Evolutionary conservation across 768 basidiomycete species (phyloP).

Genomic region (Tylopilus rubrobrunneus): DNA sequence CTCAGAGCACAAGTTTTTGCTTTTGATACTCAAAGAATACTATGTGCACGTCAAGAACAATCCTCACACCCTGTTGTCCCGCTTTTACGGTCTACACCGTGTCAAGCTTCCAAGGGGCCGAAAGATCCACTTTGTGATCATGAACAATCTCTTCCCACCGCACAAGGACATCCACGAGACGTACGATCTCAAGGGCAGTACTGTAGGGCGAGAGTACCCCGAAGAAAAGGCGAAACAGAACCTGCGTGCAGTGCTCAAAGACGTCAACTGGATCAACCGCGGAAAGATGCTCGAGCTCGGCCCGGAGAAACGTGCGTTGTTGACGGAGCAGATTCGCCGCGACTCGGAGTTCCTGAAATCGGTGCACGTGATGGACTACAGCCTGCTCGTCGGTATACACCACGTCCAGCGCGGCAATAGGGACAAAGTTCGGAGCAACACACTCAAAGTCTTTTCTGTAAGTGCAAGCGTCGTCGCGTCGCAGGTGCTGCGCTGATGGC

Average conservation of each 20-base stretch:
- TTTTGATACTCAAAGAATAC: slow-evolving; percentile 79
- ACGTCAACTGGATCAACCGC: slow-evolving; percentile 93
- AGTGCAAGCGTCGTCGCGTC: slow-evolving; percentile 28
- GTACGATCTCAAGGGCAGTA: slow-evolving; percentile 94
- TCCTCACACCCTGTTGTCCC: slow-evolving; percentile 88
- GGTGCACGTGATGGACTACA: slow-evolving; percentile 95
- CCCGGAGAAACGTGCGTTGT: slow-evolving; percentile 87
- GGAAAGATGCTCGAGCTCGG: slow-evolving; percentile 80
- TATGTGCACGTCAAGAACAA: slow-evolving; percentile 85
- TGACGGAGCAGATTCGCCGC: slow-evolving; percentile 86
- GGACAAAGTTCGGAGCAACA: slow-evolving; percentile 88
- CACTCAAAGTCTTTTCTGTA: slow-evolving; percentile 89
- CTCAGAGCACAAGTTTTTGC: slow-evolving; percentile 89
- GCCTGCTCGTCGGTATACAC: slow-evolving; percentile 90
- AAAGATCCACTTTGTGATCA: slow-evolving; percentile 99
- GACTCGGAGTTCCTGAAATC: slow-evolving; percentile 83
- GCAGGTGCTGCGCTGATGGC: not conserved
- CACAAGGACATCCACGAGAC: slow-evolving; percentile 98
- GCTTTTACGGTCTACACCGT: slow-evolving; percentile 96
- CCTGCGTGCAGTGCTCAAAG: slow-evolving; percentile 88
- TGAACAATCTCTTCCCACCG: slow-evolving; percentile 99
- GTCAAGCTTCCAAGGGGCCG: slow-evolving; percentile 91
- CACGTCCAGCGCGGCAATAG: slow-evolving; percentile 85
- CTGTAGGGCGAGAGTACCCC: slow-evolving; percentile 82
- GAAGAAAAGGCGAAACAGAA: slow-evolving; percentile 78